Evolutionary conservation across 2,329 filamentous ascomycete species (phyloP).

Genomic region (Fusarium heterosporum): DNA sequence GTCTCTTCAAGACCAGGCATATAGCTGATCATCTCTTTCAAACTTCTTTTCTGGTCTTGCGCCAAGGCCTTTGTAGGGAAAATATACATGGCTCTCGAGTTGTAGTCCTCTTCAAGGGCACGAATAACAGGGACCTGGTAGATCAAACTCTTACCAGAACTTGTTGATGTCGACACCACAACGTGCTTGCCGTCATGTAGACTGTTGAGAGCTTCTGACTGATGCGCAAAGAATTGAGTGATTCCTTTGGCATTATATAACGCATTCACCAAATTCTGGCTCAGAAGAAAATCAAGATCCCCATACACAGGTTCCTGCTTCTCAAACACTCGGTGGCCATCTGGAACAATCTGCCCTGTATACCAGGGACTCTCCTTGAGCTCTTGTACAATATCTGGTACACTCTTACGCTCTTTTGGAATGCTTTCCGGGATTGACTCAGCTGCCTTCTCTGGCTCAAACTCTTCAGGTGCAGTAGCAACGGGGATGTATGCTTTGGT

Average conservation of each 20-base stretch:
- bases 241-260: conserved; percentile 93
- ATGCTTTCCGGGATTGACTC: conserved; percentile 75
- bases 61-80: conserved; percentile 97
- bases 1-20: conserved; percentile 81
- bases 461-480: conserved; percentile 59
- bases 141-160: conserved; percentile 97
- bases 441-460: conserved; percentile 47
- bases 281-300: conserved; percentile 85
- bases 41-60: conserved; percentile 90
- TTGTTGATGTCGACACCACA: conserved; percentile 94
- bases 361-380: conserved; percentile 90
- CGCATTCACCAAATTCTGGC: conserved; percentile 93
- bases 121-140: conserved; percentile 95
- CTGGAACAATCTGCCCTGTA: conserved; percentile 89
- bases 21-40: conserved; percentile 85
- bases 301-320: conserved; percentile 84
- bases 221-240: conserved; percentile 87
- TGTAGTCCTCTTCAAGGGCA: conserved; percentile 80
- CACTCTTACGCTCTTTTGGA: conserved; percentile 80
- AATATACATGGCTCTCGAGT: conserved; percentile 93
- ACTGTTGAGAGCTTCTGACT: conserved; percentile 92
- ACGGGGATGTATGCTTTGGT: conserved; percentile 71
- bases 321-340: conserved; percentile 92
- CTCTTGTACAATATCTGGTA: conserved; percentile 87
- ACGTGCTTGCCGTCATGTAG: conserved; percentile 85